Conservation (phyloP, 2,329 filamentous ascomycete genomes). For the Cytospora mali region DNA sequence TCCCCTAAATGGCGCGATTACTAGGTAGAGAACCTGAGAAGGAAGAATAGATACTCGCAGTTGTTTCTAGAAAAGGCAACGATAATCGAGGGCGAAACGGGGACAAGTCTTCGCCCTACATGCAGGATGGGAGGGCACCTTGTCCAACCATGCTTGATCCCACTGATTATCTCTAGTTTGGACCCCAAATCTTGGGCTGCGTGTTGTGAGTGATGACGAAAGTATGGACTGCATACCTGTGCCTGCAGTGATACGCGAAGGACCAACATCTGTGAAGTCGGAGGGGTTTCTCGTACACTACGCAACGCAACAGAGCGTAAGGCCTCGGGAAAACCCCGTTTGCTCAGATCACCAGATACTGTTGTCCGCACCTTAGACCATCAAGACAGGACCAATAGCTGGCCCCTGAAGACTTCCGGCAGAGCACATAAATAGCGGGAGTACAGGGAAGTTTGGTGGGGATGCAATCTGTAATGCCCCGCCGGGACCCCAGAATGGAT, state of each 20-base stretch:
- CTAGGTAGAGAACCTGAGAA: no score
- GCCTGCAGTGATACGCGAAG: background rate
- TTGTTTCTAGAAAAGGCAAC: slow-evolving; percentile 15
- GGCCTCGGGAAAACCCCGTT: background rate
- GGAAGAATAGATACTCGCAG: background rate
- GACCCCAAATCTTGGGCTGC: slow-evolving; percentile 17
- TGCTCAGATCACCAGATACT: background rate
- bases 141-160: slow-evolving; percentile 9
- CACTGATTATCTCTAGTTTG: slow-evolving; percentile 11
- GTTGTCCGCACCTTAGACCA: no score
- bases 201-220: slow-evolving; percentile 7
- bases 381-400: background rate
- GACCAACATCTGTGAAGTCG: background rate
- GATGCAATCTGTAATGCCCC: slow-evolving; percentile 10
- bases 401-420: background rate
- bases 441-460: slow-evolving; percentile 1
- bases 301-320: background rate
- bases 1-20: no score
- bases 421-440: background rate
- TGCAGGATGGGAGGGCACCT: slow-evolving; percentile 3
- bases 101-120: slow-evolving; percentile 2
- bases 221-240: background rate
- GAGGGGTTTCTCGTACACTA: background rate
- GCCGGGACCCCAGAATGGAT: slow-evolving; percentile 12
- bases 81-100: slow-evolving; percentile 10